These are phyloP conservation scores for Kodamaea jinghongensis DNA, from an alignment of 805 yeast species.

Conservation along the genomic window DNA sequence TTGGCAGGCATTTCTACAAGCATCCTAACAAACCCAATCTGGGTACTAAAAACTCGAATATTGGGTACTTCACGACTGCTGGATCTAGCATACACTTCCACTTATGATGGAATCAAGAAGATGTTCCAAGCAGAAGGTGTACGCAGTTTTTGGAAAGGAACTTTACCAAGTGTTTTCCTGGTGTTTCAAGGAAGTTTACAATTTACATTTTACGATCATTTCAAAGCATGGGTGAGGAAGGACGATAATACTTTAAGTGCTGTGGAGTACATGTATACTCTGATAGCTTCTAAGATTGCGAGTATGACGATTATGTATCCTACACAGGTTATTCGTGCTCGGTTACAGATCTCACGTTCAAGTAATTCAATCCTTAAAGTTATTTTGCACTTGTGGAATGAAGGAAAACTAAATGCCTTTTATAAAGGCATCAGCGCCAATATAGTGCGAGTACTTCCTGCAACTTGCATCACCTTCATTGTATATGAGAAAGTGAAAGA, in stretches of 20 bases:
- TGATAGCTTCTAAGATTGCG: conserved; percentile 65
- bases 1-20: conserved; percentile 76
- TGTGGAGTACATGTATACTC: conserved; percentile 59
- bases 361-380: conserved; percentile 26
- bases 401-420: conserved; percentile 61
- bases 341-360: conserved; percentile 50
- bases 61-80: conserved; percentile 50
- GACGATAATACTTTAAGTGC: conserved; percentile 37
- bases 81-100: conserved; percentile 56
- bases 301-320: conserved; percentile 77
- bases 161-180: conserved; percentile 70
- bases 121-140: conserved; percentile 57
- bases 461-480: conserved; percentile 86
- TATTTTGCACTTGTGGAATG: conserved; percentile 41
- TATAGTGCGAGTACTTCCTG: conserved; percentile 80
- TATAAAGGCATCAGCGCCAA: conserved; percentile 84
- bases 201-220: conserved; percentile 77
- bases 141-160: conserved; percentile 67
- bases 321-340: conserved; percentile 73
- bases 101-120: conserved; percentile 51
- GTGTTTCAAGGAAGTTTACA: conserved; percentile 90
- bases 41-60: conserved; percentile 93
- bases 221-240: conserved; percentile 43
- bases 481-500: conserved; percentile 65
- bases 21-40: conserved; percentile 81